Evolutionary conservation across 2,329 filamentous ascomycete genomes (phyloP).

Genomic region (Lecanoromycetidae sp.): DNA sequence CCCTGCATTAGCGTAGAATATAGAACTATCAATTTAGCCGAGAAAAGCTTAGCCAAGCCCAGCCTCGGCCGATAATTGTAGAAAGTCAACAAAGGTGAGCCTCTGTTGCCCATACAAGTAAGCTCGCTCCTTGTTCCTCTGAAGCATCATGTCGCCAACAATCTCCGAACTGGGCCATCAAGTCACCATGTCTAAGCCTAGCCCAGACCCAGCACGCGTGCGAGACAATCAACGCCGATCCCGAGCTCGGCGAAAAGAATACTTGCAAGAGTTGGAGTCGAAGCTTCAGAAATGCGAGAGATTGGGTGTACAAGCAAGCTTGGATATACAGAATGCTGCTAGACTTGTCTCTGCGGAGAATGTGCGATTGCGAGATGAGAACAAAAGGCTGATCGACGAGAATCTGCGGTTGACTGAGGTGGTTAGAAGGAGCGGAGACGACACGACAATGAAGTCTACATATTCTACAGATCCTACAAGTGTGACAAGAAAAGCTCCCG

Average conservation of each 20-base stretch:
- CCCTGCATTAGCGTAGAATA: too few species aligned
- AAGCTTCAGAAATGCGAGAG: slow-evolving; percentile 52
- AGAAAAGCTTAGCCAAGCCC: too few species aligned
- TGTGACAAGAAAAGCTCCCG: too few species aligned
- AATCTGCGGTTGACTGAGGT: too few species aligned
- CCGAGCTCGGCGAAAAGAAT: slow-evolving; percentile 62
- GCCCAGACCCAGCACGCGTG: slow-evolving; percentile 36
- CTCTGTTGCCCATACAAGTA: too few species aligned
- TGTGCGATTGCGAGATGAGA: neutral
- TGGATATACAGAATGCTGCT: slow-evolving; percentile 61
- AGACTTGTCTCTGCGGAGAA: slow-evolving; percentile 44
- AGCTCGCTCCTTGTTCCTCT: too few species aligned
- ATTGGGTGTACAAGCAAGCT: slow-evolving; percentile 53
- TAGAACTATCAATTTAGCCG: too few species aligned
- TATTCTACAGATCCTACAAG: too few species aligned
- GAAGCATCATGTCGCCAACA: neutral
- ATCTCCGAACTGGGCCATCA: too few species aligned
- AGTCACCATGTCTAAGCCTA: too few species aligned
- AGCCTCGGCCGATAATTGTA: too few species aligned
- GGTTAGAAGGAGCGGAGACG: neutral
- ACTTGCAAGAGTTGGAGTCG: slow-evolving; percentile 56
- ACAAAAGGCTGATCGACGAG: neutral
- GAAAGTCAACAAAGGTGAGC: too few species aligned
- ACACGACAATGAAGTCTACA: neutral
- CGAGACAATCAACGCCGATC: slow-evolving; percentile 67